Evolutionary conservation across 2,329 filamentous ascomycete species (phyloP).

Genomic region (Ophiostoma angusticollis): DNA sequence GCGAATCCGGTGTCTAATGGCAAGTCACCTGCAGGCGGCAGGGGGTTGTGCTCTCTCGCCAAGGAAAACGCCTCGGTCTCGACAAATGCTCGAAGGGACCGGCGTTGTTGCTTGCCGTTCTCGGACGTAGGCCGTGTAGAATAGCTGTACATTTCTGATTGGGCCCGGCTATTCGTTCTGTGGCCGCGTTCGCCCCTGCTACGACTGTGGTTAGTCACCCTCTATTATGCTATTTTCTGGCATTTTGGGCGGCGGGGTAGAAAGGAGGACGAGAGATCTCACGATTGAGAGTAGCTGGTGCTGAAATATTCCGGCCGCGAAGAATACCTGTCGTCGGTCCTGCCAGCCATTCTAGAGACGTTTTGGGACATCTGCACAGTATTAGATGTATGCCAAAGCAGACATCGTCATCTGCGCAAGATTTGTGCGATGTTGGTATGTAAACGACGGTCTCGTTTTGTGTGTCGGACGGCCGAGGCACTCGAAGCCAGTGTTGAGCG

Average conservation of each 20-base stretch:
- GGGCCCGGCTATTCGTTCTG: constrained; percentile 3
- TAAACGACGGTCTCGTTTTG: constrained; percentile 2
- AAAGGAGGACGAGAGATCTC: constrained; percentile 3
- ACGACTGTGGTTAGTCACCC: no score
- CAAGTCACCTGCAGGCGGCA: no score
- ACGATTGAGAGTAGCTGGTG: constrained; percentile 6
- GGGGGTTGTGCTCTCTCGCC: constrained; percentile 42
- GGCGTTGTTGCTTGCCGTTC: constrained; percentile 14
- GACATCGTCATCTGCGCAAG: constrained; percentile 6
- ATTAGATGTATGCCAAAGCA: constrained; percentile 5
- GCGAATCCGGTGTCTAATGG: no score
- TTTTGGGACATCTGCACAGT: not conserved
- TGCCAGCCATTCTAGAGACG: constrained; percentile 7
- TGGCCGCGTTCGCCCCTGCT: not conserved
- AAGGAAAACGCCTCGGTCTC: constrained; percentile 57
- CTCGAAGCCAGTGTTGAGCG: no score
- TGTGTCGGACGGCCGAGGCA: no score
- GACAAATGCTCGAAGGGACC: constrained; percentile 51
- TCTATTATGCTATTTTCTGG: not conserved
- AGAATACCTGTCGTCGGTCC: constrained; percentile 1
- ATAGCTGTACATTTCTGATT: no score
- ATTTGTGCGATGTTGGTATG: not conserved
- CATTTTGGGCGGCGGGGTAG: constrained; percentile 8
- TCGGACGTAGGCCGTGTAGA: no score
- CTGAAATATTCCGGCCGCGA: constrained; percentile 5